Percentiles rank a stretch among this genome's conserved stretches.
These are phyloP conservation scores for Sicyos baderoa DNA, from an alignment of 306 rosid species.

Conservation along the genomic window DNA sequence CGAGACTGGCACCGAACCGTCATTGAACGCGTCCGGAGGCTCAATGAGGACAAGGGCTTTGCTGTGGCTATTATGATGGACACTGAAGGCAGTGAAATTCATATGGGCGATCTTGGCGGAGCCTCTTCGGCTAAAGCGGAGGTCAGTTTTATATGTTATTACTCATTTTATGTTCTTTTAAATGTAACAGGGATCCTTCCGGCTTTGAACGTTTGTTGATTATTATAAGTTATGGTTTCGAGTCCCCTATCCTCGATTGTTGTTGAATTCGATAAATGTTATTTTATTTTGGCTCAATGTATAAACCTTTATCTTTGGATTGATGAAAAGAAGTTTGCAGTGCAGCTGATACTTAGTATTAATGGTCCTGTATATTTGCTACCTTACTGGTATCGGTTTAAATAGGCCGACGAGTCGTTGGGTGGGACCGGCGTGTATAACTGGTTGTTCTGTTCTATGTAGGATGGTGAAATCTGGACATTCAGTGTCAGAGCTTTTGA, in stretches of 20 bases:
- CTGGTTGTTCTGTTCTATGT: slow-evolving; percentile 18
- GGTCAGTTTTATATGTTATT: too few relatives aligned
- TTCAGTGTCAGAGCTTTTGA: slow-evolving; percentile 89
- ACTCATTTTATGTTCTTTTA: neutral
- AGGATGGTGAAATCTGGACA: slow-evolving; percentile 97
- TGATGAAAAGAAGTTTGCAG: neutral
- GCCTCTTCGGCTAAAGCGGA: slow-evolving; percentile 89
- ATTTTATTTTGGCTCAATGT: neutral
- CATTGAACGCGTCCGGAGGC: slow-evolving; percentile 60
- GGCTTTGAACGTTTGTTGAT: neutral
- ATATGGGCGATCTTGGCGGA: slow-evolving; percentile 96
- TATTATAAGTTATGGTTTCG: neutral
- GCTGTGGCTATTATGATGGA: slow-evolving; percentile 99
- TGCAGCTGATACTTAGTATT: neutral
- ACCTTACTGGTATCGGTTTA: neutral
- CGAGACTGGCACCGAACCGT: slow-evolving; percentile 77
- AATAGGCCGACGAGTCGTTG: neutral
- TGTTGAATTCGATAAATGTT: neutral
- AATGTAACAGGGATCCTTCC: neutral
- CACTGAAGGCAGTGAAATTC: slow-evolving; percentile 97
- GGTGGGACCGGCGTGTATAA: neutral
- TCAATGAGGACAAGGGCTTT: slow-evolving; percentile 80
- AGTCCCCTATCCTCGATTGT: too few relatives aligned
- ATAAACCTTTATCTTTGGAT: neutral
- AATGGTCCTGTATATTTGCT: neutral